Evolutionary conservation across 2,329 filamentous ascomycete species (phyloP), one percentile per base, ranked within the genome.

Genomic region (Drechslerella dactyloides): DNA sequence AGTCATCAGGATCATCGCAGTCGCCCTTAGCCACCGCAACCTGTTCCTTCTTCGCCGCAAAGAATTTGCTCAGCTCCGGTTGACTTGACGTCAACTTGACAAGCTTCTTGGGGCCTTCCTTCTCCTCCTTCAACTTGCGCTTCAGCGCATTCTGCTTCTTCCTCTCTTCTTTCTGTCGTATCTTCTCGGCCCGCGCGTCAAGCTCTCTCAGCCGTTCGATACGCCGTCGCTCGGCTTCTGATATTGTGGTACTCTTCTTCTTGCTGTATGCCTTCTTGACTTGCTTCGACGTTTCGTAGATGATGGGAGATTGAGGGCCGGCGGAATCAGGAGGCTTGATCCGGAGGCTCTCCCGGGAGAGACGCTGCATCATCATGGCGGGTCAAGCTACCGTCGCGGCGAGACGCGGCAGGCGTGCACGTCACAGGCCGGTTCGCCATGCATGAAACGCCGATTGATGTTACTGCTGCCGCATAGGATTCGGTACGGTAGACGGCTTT

Each of bases 141-240:
- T 73, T 73, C 37, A 62, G 8, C 8, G 62, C 57, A 55, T 73
- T 73, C 44, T 73, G 52, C 19, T 73, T 73, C 37, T 73, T 73
- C 48, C 57, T 35, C 17, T 68, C 44, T 23, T 73, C 69, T 53
- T 68, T 73, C 40, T 48, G 37, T 44, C 40, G 42, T 37, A 73
- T 73, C 23, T 66, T 68, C 27, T 73, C 62, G 1, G 69, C 69
- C 30, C 69, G 46, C 8, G 61, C 69, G 21, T 73, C 69, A 7
- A 73, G 62, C 0, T 62, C 62, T 13, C 57, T 63, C 33, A 68
- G 42, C 13, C 69, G 42, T 3, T 73, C 63, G 7, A 73, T 64
- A 10, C 69, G 56, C 33, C 54, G 53, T 13, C 50, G 48, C 21
- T 73, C 69, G 7, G 69, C 62, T n/a, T 62, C 69, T 1, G 69